These are phyloP conservation scores for Fusarium zealandicum DNA, from an alignment of 2,329 filamentous ascomycete species.

Conservation along the genomic window DNA sequence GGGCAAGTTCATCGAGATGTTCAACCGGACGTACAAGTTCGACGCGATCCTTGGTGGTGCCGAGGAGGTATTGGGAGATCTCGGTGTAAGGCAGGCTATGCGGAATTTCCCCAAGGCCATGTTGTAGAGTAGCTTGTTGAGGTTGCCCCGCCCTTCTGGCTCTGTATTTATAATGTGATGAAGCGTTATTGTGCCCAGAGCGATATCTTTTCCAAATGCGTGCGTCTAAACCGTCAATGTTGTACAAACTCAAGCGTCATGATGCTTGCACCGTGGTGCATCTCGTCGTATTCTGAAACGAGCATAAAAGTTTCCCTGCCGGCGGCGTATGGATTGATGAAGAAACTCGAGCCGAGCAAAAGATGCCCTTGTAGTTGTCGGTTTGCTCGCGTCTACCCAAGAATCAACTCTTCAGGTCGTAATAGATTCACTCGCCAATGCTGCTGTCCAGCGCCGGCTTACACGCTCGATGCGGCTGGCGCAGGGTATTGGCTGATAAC, in stretches of 20 bases:
- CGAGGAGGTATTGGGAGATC: slow-evolving; percentile 81
- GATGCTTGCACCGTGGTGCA: background rate
- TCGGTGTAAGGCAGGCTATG: slow-evolving; percentile 85
- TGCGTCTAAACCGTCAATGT: background rate
- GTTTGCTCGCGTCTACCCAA: background rate
- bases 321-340: too few species aligned
- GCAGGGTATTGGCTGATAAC: slow-evolving; percentile 26
- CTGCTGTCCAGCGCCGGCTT: slow-evolving; percentile 21
- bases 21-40: slow-evolving; percentile 85
- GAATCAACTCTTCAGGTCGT: background rate
- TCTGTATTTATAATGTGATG: slow-evolving; percentile 16
- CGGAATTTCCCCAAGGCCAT: slow-evolving; percentile 85
- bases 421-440: background rate
- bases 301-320: background rate
- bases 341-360: background rate
- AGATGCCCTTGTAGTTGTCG: background rate
- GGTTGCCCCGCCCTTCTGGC: background rate
- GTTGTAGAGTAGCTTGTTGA: slow-evolving; percentile 59
- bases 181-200: background rate
- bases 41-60: slow-evolving; percentile 80
- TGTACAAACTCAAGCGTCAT: too few species aligned
- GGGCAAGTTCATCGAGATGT: slow-evolving; percentile 84
- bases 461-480: slow-evolving; percentile 16
- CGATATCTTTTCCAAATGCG: background rate
- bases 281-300: too few species aligned